Evolutionary conservation across 2,329 filamentous ascomycete species (phyloP), one percentile per base, ranked within the genome.

Genomic region (Cercospora sesami): DNA sequence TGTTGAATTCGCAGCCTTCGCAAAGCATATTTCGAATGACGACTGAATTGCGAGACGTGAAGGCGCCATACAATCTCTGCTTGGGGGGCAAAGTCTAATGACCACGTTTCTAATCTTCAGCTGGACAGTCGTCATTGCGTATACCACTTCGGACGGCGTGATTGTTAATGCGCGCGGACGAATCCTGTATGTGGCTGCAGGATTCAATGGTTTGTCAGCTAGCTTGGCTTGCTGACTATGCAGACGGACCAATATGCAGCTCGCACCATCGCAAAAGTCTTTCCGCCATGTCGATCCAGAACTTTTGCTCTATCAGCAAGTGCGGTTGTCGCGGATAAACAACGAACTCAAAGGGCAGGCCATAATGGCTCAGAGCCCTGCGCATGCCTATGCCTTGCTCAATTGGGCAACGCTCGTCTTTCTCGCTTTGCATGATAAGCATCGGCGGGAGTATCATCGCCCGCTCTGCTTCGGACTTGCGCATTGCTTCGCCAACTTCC

Each of bases 271-370:
- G 57, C 21, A 60, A 36, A 12, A 73, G 48, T 31, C 68, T 60
- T 30, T 66, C 63, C 12, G 65, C 67, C 61, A 71, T 69, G 30
- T 72, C 68, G 8, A 66, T 63, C 63, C 70, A 71, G 48, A 68
- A 68, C 63, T 67, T 75, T 69, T 73, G 74, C 73, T 79, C 78
- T 61, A 28, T 60, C n/a, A 78, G 59, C 14, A 70, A 26, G 69
- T 81, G 79, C 14, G 63, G 65, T 63, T 80, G 75, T 16, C 77
- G 68, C 16, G 79, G 79, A 72, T 80, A 81, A 14, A 68, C 74
- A 12, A 79, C 78, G 63, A 78, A 74, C 64, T 80, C 75, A 66
- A 73, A 79, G 14, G 74, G 71, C 66, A 79, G 42, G 7, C 74
- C 74, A 6, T 70, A 68, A 36, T 72, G 65, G 48, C 71, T 60